A percentile compares a stretch with the other conserved stretches of the same genome.
Evolutionary conservation across 2,329 filamentous ascomycete genomes (phyloP).

Genomic region (Leptographium procerum): DNA sequence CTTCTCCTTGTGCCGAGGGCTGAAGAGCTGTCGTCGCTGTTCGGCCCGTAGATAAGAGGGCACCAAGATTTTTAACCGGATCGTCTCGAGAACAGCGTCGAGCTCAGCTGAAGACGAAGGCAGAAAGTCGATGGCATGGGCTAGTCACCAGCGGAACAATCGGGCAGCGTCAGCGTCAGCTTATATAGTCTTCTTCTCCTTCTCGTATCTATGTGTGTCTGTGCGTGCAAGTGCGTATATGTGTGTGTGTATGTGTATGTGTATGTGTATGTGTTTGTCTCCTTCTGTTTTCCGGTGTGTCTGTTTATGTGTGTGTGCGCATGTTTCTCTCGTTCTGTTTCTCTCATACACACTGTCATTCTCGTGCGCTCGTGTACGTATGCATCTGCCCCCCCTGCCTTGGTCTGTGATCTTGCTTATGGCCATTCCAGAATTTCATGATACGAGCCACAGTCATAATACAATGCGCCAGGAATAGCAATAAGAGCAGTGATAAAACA

Average conservation of each 20-base stretch:
- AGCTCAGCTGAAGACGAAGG: conserved; percentile 42
- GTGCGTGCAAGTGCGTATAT: neutral
- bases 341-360: neutral
- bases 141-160: neutral
- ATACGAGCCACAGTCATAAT: neutral
- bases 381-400: neutral
- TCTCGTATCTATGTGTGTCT: too few relatives aligned
- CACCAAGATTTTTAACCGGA: conserved; percentile 50
- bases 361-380: neutral
- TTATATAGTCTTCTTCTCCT: neutral
- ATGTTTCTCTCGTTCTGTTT: neutral
- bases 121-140: conserved; percentile 32
- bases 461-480: neutral
- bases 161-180: neutral
- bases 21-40: conserved; percentile 43
- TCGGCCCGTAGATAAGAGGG: conserved; percentile 44
- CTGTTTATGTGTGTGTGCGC: too few relatives aligned
- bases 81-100: conserved; percentile 36
- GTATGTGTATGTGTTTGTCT: neutral
- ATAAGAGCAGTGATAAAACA: neutral
- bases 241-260: too few relatives aligned
- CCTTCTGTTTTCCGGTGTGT: neutral
- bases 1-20: conserved; percentile 30
- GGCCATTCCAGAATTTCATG: neutral
- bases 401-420: neutral